These are phyloP conservation scores for Auxenochlorella pyrenoidosa DNA, from an alignment of 139 green algal species.

Conservation along the genomic window DNA sequence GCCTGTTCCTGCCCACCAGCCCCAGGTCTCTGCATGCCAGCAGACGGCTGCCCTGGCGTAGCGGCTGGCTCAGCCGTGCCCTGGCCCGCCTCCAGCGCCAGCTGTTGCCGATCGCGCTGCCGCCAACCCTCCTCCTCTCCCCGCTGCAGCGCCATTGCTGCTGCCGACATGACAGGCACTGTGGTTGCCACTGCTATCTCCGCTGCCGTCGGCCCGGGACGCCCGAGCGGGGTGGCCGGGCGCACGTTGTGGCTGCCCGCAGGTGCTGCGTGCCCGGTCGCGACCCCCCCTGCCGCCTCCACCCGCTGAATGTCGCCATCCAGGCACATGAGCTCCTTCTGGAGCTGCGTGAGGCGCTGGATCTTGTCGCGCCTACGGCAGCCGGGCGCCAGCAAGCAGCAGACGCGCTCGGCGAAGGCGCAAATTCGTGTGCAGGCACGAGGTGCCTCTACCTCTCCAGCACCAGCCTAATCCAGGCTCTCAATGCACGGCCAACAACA, in stretches of 20 bases:
- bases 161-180: neutral
- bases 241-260: conserved; percentile 25
- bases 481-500: no score
- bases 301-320: conserved; percentile 68
- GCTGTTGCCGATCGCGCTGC: neutral
- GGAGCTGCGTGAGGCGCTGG: conserved; percentile 54
- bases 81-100: neutral
- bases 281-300: neutral
- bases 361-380: conserved; percentile 50
- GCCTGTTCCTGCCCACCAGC: neutral
- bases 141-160: neutral
- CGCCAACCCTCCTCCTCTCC: conserved; percentile 6
- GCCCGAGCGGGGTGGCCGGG: neutral
- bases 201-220: conserved; percentile 11
- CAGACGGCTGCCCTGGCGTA: neutral
- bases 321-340: conserved; percentile 67
- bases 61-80: no score
- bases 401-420: neutral
- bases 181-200: neutral
- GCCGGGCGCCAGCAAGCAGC: neutral
- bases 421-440: no score
- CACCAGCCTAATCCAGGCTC: no score
- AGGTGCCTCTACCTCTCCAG: no score
- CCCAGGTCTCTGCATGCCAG: no score
- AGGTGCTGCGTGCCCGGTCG: neutral